Evolutionary conservation across 2,329 filamentous ascomycete genomes (phyloP).

Genomic region (Phialophora expanda): DNA sequence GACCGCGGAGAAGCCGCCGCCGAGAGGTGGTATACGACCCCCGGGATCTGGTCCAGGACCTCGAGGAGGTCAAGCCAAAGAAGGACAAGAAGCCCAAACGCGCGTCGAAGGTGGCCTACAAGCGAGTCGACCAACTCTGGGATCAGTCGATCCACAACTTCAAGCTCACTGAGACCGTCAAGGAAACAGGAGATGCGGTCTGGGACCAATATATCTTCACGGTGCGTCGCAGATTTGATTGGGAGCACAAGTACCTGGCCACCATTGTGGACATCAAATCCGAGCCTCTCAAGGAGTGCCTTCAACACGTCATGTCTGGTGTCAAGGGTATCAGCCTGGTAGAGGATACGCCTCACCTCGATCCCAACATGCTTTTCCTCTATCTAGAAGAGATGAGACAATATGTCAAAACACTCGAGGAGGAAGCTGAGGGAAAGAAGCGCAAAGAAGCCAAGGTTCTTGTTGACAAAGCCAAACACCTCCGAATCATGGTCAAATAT

Average conservation of each 20-base stretch:
- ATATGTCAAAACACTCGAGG: constrained; percentile 68
- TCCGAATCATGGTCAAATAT: constrained; percentile 76
- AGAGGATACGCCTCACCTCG: constrained; percentile 75
- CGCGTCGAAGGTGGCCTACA: constrained; percentile 67
- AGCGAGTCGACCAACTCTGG: constrained; percentile 68
- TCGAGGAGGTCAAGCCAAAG: constrained; percentile 43
- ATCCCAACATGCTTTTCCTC: constrained; percentile 73
- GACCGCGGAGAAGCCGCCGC: constrained; percentile 3
- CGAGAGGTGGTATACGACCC: constrained; percentile 9
- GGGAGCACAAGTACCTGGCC: constrained; percentile 78
- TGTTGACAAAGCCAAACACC: constrained; percentile 50
- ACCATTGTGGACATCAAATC: constrained; percentile 85
- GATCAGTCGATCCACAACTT: constrained; percentile 66
- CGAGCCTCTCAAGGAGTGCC: constrained; percentile 72
- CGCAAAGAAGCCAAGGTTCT: constrained; percentile 47
- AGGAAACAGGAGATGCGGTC: constrained; percentile 66
- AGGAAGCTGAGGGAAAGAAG: constrained; percentile 59
- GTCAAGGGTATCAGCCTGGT: constrained; percentile 80
- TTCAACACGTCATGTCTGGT: constrained; percentile 73
- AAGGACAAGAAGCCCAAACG: constrained; percentile 44
- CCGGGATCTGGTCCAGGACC: constrained; percentile 16
- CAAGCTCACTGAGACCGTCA: constrained; percentile 69
- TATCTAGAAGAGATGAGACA: constrained; percentile 78
- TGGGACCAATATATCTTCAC: constrained; percentile 84
- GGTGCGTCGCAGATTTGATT: constrained; percentile 80